Evolutionary conservation across 2,329 filamentous ascomycete species (phyloP), one percentile per base, ranked within the genome.

Genomic region (Colletotrichum euphorbiae): DNA sequence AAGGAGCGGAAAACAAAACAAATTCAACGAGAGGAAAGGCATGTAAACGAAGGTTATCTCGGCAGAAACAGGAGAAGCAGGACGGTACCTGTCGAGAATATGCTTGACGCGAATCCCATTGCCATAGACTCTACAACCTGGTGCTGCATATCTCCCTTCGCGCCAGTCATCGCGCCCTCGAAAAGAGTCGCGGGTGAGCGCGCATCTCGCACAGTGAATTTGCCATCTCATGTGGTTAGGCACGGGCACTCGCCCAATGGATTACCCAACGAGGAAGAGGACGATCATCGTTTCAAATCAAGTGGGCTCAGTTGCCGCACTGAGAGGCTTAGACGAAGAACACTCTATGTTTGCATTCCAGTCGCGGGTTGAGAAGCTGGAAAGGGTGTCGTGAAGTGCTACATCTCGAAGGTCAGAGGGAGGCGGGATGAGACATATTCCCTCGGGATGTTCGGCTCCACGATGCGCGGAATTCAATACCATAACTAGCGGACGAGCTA

Each of bases 1-100:
- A 69, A 45, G 11, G 48, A 68, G 58, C 33, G 58, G 51, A 69
- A 62, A 70, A 70, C 62, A 70, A 70, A 52, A 69, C 58, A 65
- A 69, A 61, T 52, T 50, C 45, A 60, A 52, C n/a, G 42, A 57
- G 45, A 48, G 55, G 36, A 69, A 69, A 45, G 46, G 21, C 65
- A 59, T 65, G 43, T 17, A 60, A 57, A 40, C 54, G 50, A 60
- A 57, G 51, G 57, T 59, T 45, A 69, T 67, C 52, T 55, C 58
- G 19, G 40, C n/a, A 54, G 42, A 69, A 50, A 51, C 52, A 40
- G 52, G 59, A 64, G 33, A 51, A 52, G 48, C 12, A 58, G 54
- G 56, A 59, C 54, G 33, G 60, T 59, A 21, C 54, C 61, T 46
- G 21, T 46, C 17, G 21, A 55, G 54, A 51, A 64, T 54, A 65